Conservation (phyloP, 768 basidiomycete species). For the Gloeophyllum trabeum region DNA sequence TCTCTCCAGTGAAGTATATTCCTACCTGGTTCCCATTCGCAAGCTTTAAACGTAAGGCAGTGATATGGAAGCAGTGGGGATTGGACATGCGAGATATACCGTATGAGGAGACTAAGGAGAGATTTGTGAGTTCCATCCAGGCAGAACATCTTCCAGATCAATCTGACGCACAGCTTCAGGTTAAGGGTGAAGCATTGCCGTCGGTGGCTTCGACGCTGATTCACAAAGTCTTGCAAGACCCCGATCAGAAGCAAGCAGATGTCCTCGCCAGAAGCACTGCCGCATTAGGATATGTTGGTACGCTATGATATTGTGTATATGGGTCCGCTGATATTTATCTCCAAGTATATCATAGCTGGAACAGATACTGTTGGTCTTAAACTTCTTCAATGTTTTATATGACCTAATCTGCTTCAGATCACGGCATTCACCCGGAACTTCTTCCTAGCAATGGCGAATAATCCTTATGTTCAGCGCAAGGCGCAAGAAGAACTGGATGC, state of each 20-base stretch:
- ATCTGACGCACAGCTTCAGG: slow-evolving; percentile 1
- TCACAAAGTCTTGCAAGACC: too few species aligned
- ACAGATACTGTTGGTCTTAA: slow-evolving; percentile 10
- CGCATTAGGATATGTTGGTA: slow-evolving; percentile 10
- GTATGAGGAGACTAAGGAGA: slow-evolving; percentile 6
- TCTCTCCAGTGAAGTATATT: slow-evolving; percentile 6
- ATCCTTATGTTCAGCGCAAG: slow-evolving; percentile 13
- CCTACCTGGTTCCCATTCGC: slow-evolving; percentile 12
- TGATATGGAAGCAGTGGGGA: slow-evolving; percentile 3
- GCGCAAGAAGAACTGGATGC: slow-evolving; percentile 18
- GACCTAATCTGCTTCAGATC: slow-evolving; percentile 8
- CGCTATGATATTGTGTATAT: neutral
- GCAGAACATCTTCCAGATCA: neutral
- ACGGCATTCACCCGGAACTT: slow-evolving; percentile 11
- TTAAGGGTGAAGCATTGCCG: slow-evolving; percentile 4
- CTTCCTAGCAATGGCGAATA: slow-evolving; percentile 15
- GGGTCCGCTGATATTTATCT: neutral
- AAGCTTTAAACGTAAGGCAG: slow-evolving; percentile 5
- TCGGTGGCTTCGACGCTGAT: too few species aligned
- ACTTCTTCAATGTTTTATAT: neutral
- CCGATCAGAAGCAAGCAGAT: too few species aligned
- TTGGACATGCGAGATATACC: slow-evolving; percentile 7
- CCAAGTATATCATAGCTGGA: slow-evolving; percentile 5
- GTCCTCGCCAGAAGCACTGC: slow-evolving; percentile 8
- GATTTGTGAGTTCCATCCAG: slow-evolving; percentile 2